A percentile compares a stretch with the other conserved stretches of the same genome.
Conservation (phyloP, 495 filamentous ascomycete genomes). For the Sabuloglossum arenarium region DNA sequence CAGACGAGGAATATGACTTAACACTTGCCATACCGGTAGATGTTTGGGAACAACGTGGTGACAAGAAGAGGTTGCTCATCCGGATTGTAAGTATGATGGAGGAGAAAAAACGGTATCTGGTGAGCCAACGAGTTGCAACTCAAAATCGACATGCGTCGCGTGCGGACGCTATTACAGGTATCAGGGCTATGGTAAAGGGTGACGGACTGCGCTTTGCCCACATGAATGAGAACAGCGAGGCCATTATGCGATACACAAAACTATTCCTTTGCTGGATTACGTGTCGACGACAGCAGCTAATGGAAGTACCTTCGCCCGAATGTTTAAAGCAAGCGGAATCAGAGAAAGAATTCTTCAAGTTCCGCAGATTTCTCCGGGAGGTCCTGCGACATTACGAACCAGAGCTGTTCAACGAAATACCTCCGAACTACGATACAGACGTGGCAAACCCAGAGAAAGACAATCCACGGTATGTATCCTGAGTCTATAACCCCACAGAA, state of each 20-base stretch:
- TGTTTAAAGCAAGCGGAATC: neutral
- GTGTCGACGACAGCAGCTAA: neutral
- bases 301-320: neutral
- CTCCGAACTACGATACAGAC: neutral
- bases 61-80: neutral
- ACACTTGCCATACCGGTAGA: neutral
- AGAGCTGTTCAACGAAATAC: neutral
- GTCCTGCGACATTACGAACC: neutral
- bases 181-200: neutral
- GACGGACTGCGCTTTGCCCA: neutral
- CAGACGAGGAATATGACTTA: neutral
- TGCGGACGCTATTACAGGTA: neutral
- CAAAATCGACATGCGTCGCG: neutral
- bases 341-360: neutral
- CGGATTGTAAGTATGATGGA: neutral
- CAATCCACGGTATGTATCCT: neutral
- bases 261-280: neutral
- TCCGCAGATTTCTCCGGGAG: neutral
- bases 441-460: neutral
- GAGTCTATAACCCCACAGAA: conserved; percentile 6
- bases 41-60: neutral
- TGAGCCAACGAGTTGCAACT: neutral
- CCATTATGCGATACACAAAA: neutral
- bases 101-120: neutral
- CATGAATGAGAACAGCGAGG: neutral